These are phyloP conservation scores for Myochromella boudieri DNA, from an alignment of 768 basidiomycete genomes.

Conservation along the genomic window DNA sequence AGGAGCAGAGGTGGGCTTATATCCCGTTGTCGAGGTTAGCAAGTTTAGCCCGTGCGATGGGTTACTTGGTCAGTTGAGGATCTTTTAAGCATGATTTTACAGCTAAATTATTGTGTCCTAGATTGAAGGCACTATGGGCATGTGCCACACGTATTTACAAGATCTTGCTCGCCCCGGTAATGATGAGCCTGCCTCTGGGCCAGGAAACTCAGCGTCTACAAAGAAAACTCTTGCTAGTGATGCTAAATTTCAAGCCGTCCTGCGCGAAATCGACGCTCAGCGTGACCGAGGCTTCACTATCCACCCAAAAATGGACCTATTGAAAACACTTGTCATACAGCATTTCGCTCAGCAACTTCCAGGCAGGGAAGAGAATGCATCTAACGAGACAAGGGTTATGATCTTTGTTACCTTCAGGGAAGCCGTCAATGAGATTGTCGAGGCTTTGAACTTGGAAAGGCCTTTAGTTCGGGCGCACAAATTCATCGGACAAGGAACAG, in stretches of 20 bases:
- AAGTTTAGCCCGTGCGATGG: constrained; percentile 76
- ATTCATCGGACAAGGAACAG: constrained; percentile 89
- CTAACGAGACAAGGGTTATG: constrained; percentile 74
- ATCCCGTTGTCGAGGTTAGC: constrained; percentile 50
- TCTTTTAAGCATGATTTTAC: neutral
- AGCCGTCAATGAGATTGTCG: constrained; percentile 89
- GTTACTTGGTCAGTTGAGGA: constrained; percentile 67
- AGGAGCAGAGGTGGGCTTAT: constrained; percentile 48
- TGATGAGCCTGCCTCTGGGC: constrained; percentile 25
- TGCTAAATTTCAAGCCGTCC: constrained; percentile 60
- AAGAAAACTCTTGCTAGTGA: constrained; percentile 50
- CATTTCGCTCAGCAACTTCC: constrained; percentile 66
- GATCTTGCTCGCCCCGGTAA: constrained; percentile 43
- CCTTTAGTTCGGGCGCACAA: constrained; percentile 80
- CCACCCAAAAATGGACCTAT: constrained; percentile 93
- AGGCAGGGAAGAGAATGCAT: constrained; percentile 34
- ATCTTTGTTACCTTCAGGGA: constrained; percentile 92
- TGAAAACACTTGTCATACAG: constrained; percentile 70
- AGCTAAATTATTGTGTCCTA: constrained; percentile 30
- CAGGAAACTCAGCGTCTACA: constrained; percentile 40
- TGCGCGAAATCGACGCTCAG: constrained; percentile 67
- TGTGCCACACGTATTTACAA: constrained; percentile 71
- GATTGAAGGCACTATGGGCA: constrained; percentile 80
- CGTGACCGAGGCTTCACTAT: constrained; percentile 51
- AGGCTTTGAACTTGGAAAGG: constrained; percentile 68